Conservation (phyloP, 371 early-diverging fungal species). For the Actinomucor elegans region DNA sequence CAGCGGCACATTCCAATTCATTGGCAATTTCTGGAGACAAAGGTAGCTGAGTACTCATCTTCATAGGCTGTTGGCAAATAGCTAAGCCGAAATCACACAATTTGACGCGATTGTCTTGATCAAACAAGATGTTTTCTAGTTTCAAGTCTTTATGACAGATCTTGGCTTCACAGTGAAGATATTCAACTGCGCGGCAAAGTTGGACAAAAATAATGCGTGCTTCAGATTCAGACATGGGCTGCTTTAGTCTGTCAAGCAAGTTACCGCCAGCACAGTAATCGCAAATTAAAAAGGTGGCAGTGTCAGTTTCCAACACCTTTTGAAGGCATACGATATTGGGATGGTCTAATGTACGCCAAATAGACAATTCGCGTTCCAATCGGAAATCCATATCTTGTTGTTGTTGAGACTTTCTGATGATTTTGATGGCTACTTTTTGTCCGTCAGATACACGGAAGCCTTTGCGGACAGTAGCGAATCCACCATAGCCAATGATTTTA, state of each 20-base stretch:
- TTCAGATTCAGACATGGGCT: slow-evolving; percentile 44
- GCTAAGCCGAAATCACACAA: slow-evolving; percentile 88
- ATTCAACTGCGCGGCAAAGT: slow-evolving; percentile 67
- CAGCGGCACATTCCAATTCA: slow-evolving; percentile 40
- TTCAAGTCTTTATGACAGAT: slow-evolving; percentile 90
- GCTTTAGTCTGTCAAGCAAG: slow-evolving; percentile 43
- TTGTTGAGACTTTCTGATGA: slow-evolving; percentile 32
- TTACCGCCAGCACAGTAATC: slow-evolving; percentile 64
- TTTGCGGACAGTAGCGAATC: slow-evolving; percentile 66
- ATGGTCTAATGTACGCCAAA: slow-evolving; percentile 70
- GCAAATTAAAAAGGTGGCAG: slow-evolving; percentile 64
- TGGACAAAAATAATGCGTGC: slow-evolving; percentile 65
- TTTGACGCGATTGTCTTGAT: slow-evolving; percentile 53
- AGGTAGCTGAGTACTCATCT: slow-evolving; percentile 10
- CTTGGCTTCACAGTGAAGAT: slow-evolving; percentile 71
- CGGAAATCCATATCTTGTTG: slow-evolving; percentile 3
- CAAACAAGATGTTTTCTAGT: slow-evolving; percentile 81
- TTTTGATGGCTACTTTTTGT: slow-evolving; percentile 52
- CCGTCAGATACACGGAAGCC: slow-evolving; percentile 39
- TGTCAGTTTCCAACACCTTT: slow-evolving; percentile 63
- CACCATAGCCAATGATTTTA: slow-evolving; percentile 58
- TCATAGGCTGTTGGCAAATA: slow-evolving; percentile 42
- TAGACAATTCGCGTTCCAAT: slow-evolving; percentile 54
- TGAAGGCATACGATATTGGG: slow-evolving; percentile 62
- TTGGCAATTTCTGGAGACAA: slow-evolving; percentile 11